Conservation (phyloP, 345 rosid genomes). For the Bruguiera gymnorhiza region DNA sequence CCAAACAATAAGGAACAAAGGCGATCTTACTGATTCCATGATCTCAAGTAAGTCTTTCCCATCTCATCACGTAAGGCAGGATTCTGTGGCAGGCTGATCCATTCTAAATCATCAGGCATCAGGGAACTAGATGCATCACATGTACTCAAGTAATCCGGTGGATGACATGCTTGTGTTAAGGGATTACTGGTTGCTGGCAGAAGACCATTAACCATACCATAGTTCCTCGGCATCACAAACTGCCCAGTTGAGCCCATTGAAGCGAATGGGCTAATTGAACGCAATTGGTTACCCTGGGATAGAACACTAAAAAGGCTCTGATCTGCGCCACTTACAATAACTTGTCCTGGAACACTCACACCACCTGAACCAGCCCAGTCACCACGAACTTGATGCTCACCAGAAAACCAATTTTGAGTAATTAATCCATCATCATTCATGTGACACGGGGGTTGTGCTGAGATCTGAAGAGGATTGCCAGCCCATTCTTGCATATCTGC, state of each 20-base stretch:
- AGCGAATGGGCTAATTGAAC: constrained; percentile 41
- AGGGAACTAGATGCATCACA: constrained; percentile 50
- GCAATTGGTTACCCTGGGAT: constrained; percentile 63
- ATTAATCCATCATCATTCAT: constrained; percentile 43
- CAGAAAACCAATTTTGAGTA: constrained; percentile 62
- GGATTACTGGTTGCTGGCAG: constrained; percentile 40
- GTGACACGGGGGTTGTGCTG: constrained; percentile 47
- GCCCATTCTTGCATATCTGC: constrained; percentile 57
- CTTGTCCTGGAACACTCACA: constrained; percentile 41
- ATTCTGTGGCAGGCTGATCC: constrained; percentile 72
- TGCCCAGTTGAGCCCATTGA: constrained; percentile 44
- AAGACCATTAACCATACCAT: constrained; percentile 49
- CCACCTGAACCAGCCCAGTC: constrained; percentile 56
- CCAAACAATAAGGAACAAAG: not conserved
- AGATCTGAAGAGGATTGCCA: constrained; percentile 40
- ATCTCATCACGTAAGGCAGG: constrained; percentile 36
- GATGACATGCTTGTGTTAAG: constrained; percentile 45
- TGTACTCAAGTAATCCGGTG: constrained; percentile 59
- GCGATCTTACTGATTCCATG: constrained; percentile 64
- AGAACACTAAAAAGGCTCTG: constrained; percentile 75
- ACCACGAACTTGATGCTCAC: constrained; percentile 55
- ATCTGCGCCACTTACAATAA: constrained; percentile 49
- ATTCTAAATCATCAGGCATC: constrained; percentile 63
- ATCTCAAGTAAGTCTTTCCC: constrained; percentile 71
- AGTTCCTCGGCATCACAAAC: constrained; percentile 58